Base-by-base conservation (phyloP, 345 rosid genomes). In the Salix suchowensis region DNA sequence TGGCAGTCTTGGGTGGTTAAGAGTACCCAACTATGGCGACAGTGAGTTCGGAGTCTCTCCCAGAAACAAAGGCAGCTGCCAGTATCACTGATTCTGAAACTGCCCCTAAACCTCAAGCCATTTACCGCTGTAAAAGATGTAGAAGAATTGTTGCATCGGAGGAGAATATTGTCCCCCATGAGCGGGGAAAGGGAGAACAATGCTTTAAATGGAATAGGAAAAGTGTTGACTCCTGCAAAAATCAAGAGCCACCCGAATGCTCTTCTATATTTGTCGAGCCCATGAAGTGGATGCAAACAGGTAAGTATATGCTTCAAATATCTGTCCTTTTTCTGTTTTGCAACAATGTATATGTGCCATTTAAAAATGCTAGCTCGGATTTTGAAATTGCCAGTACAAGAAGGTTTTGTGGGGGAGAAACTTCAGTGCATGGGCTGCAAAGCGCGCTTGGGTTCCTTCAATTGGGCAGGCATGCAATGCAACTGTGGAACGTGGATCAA, bases 271-370 rank as follows among this genome's bases (percentile, higher is more conserved):
- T 94, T 39, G 97, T 94, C 0, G 97, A 91, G 85, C 96, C 98
- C 72, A 85, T 94, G 95, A 92, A 91, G 83, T 92, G 98, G 98
- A 94, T 94, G 98, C 79, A 91, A 79, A 75, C 89, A 78, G 91
- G 94, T 90, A 32, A 78, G 11, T 39, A 1, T 69, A 18, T 14
- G 52, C 44, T 58, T 9, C 50, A 46, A 46, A 46, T 23, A 30
- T 11, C 40, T 23, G 13, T 60, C n/a, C 40, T 65, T 15, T 15
- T 37, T 16, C n/a, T 64, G 19, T 23, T 16, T 14, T 19, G 12
- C 5, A 19, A 4, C 76, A 34, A 2, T 30, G 37, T 50, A 2
- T 19, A 5, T 26, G n/a, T 58, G 52, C 4, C 16, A 4, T 24
- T 19, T 72, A 74, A 14, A 36, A 73, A 46, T 74, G 65, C 67